Base-by-base conservation (phyloP, 1,139 yeast species). In the Scheffersomyces illinoinensis region DNA sequence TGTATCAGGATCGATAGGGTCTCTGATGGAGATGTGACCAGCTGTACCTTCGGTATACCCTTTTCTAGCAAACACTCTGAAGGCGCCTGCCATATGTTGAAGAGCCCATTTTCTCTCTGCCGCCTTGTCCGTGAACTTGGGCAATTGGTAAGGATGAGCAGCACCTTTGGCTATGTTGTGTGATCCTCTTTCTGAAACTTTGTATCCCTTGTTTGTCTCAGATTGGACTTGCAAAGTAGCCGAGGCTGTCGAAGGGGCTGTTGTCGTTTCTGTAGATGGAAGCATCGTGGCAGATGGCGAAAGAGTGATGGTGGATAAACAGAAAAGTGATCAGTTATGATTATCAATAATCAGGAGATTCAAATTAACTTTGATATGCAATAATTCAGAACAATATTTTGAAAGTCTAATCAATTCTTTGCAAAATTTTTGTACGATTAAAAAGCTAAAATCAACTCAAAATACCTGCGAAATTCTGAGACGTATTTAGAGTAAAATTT, bases 51-150 rank as follows among this genome's bases (percentile, higher is more conserved):
- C 91, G n/a, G 87, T 79, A 71, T 77, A 90, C 14, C 91, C 91
- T 64, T 84, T 85, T 64, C 95, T 82, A 7, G 91, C 91, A 72
- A 90, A 89, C 1, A 88, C 85, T 60, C 96, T 81, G 75, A 90
- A 91, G 0, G 93, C 93, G 19, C 87, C 93, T 2, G 96, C 96
- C 88, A 89, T 84, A 67, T 90, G 96, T 70, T 90, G 85, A 59
- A 85, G 76, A 65, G 85, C 76, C 89, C 90, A 88, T 69, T 81
- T 75, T 59, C 93, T 78, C 68, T 89, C 82, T 54, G 78, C 81
- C 49, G 74, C 65, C 56, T 81, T 81, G 67, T 85, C 85, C 21
- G 67, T 59, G 69, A 88, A 87, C 53, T 68, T 66, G 5, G 93
- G 93, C 39, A 81, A 68, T 47, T 76, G 78, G 68, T 76, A 78